Conservation (phyloP, 805 yeast species). For the Candida tallmaniae region DNA sequence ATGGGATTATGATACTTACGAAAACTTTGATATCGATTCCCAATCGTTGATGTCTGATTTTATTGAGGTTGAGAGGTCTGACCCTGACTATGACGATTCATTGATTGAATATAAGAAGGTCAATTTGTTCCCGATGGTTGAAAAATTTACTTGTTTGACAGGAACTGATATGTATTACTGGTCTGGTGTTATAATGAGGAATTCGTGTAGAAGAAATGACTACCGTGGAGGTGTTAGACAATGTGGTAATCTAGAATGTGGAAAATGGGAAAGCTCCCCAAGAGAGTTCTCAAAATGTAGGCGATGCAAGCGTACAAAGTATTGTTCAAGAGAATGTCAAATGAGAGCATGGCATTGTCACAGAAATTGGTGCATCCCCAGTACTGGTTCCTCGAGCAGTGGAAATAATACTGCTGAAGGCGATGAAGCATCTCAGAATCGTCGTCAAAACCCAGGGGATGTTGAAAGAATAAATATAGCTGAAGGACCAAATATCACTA, state of each 20-base stretch:
- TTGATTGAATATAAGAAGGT: constrained; percentile 44
- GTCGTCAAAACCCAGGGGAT: too few relatives aligned
- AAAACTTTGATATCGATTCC: constrained; percentile 36
- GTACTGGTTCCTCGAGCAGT: constrained; percentile 26
- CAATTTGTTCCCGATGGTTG: constrained; percentile 87
- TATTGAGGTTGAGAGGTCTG: constrained; percentile 7
- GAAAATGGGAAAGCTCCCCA: constrained; percentile 88
- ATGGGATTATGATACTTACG: constrained; percentile 40
- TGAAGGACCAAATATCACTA: too few relatives aligned
- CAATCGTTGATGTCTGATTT: constrained; percentile 6
- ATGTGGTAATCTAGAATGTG: constrained; percentile 91
- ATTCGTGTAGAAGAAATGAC: constrained; percentile 90
- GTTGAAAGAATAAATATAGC: too few relatives aligned
- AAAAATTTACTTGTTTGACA: constrained; percentile 71
- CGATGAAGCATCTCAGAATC: background rate
- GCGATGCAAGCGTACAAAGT: constrained; percentile 90
- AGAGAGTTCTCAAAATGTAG: constrained; percentile 94
- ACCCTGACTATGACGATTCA: constrained; percentile 37
- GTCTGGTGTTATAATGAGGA: constrained; percentile 98
- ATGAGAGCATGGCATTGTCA: constrained; percentile 89
- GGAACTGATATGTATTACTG: constrained; percentile 86
- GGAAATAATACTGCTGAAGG: constrained; percentile 4
- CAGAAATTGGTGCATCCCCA: constrained; percentile 84
- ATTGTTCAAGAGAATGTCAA: constrained; percentile 91
- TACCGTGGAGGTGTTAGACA: constrained; percentile 84